A percentile compares a stretch with the other conserved stretches of the same genome.
Evolutionary conservation across 2,329 filamentous ascomycete species (phyloP).

Genomic region (Teratosphaeria zuluensis): DNA sequence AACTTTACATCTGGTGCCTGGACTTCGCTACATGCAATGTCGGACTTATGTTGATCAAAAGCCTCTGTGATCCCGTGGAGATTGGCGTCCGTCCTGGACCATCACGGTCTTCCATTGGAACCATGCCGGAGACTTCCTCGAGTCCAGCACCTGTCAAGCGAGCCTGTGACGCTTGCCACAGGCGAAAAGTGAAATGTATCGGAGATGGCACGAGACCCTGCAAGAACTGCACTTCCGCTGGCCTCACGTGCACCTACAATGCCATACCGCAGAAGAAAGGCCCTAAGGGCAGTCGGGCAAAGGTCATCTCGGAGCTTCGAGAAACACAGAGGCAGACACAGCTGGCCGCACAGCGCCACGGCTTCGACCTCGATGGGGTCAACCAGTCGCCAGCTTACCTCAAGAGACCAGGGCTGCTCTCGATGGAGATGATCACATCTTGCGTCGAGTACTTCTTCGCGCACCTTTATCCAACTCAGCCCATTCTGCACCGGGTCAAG

Average conservation of each 20-base stretch:
- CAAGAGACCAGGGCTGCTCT: conserved; percentile 40
- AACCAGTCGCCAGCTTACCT: conserved; percentile 33
- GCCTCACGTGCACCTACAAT: conserved; percentile 54
- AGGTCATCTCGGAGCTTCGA: conserved; percentile 53
- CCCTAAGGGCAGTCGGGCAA: conserved; percentile 52
- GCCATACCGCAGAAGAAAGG: conserved; percentile 56
- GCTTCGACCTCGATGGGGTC: conserved; percentile 30
- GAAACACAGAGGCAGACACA: conserved; percentile 41
- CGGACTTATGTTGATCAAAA: not conserved
- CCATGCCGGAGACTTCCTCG: conserved; percentile 8
- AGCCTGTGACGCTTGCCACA: conserved; percentile 32
- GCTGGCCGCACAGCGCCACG: conserved; percentile 31
- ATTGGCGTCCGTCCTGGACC: not conserved
- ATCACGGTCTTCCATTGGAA: not conserved
- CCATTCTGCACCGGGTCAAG: conserved; percentile 44
- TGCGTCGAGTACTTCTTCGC: conserved; percentile 54
- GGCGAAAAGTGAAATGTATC: conserved; percentile 44
- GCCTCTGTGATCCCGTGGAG: not conserved
- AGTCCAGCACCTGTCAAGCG: conserved; percentile 15
- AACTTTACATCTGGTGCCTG: not conserved
- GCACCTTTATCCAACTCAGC: conserved; percentile 56
- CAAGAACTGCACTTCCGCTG: conserved; percentile 51
- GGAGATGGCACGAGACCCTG: conserved; percentile 44
- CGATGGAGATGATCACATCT: conserved; percentile 39
- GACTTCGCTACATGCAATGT: not conserved